phyloP scores from a whole-genome alignment of 1,284 basidiomycete genomes.

The Austroboletus novae-zelandiae region DNA sequence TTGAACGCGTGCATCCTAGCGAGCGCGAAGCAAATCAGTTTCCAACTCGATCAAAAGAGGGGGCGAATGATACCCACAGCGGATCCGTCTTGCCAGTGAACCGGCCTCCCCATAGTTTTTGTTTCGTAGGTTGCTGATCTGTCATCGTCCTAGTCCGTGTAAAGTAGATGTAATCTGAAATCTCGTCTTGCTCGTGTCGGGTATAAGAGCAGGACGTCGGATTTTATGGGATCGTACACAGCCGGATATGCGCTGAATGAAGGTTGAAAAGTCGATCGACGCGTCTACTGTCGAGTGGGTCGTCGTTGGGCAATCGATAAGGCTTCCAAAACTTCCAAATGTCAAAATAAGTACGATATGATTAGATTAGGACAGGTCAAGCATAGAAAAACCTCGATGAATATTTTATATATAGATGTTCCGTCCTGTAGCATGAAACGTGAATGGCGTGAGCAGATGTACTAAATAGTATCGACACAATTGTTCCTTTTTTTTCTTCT shows the following conservation, averaged over 20 bases:
- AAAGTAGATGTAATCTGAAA: not conserved
- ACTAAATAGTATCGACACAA: constrained; percentile 12
- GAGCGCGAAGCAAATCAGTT: not conserved
- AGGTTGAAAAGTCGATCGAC: not conserved
- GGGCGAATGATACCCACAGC: constrained; percentile 49
- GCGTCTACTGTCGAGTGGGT: not conserved
- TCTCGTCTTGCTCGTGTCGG: not conserved
- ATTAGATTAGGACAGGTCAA: constrained; percentile 6
- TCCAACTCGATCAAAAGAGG: not conserved
- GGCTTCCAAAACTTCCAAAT: not conserved
- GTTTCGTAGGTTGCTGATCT: constrained; percentile 60
- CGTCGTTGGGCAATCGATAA: not conserved
- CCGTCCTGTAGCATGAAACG: constrained; percentile 3
- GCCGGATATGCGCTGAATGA: not conserved
- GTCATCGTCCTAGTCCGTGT: constrained; percentile 38
- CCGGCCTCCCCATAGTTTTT: constrained; percentile 86
- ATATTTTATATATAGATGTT: constrained; percentile 6
- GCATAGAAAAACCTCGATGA: not conserved
- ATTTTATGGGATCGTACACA: constrained; percentile 2
- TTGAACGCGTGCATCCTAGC: constrained; percentile 93
- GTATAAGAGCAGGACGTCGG: not conserved
- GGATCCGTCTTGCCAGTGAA: constrained; percentile 90
- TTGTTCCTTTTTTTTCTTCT: constrained; percentile 1
- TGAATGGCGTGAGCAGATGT: constrained; percentile 4
- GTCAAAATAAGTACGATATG: not conserved